Percentiles rank a stretch among this genome's conserved stretches.
These are phyloP conservation scores for Aureobasidium sp. DNA, from an alignment of 2,329 filamentous ascomycete species.

Conservation along the genomic window DNA sequence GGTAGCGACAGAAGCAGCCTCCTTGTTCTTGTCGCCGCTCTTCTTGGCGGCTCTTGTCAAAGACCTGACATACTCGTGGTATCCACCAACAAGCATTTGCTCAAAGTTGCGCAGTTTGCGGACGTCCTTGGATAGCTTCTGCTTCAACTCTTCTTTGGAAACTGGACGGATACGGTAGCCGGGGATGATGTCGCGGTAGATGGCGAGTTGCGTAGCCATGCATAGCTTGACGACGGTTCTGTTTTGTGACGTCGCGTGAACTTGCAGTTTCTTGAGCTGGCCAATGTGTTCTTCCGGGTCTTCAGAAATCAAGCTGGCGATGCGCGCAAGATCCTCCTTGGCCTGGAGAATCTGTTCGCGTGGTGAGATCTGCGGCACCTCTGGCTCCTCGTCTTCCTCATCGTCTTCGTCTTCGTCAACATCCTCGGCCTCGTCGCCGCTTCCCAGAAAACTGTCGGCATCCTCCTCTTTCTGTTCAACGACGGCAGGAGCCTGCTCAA, in stretches of 20 bases:
- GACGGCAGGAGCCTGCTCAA: conserved; percentile 45
- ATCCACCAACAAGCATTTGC: conserved; percentile 76
- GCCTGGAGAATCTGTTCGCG: conserved; percentile 75
- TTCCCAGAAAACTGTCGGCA: conserved; percentile 57
- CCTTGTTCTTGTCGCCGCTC: conserved; percentile 19
- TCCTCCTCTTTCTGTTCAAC: conserved; percentile 43
- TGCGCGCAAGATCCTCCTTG: conserved; percentile 84
- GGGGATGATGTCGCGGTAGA: conserved; percentile 94
- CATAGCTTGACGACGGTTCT: conserved; percentile 76
- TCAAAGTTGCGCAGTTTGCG: conserved; percentile 76
- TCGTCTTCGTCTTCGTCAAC: conserved; percentile 33
- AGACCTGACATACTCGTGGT: conserved; percentile 75
- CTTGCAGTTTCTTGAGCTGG: conserved; percentile 68
- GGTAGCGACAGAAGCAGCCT: conserved; percentile 48
- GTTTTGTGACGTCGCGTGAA: conserved; percentile 64
- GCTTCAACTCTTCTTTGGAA: conserved; percentile 63
- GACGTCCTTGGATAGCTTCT: conserved; percentile 88
- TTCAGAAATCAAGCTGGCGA: conserved; percentile 77
- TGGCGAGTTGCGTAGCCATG: conserved; percentile 75
- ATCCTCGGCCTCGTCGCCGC: conserved; percentile 41
- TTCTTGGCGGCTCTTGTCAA: conserved; percentile 49
- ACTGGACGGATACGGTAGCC: conserved; percentile 88
- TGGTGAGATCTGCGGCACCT: conserved; percentile 60
- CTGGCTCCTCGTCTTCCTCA: conserved; percentile 41
- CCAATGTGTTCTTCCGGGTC: conserved; percentile 85